phyloP scores from a whole-genome alignment of 805 yeast genomes.

The Hemisphaericaspora nanyangensis region DNA sequence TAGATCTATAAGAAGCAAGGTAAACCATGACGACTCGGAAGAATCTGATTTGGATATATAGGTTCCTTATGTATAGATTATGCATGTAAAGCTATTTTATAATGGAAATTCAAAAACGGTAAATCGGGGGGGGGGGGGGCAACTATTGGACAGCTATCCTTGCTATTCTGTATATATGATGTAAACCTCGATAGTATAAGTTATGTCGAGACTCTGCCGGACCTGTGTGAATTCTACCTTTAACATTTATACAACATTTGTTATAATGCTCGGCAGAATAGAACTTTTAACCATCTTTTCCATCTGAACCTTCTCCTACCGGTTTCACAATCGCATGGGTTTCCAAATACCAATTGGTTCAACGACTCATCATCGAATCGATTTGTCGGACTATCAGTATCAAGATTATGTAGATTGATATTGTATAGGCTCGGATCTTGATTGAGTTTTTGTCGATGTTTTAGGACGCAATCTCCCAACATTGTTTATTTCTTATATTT shows the following conservation, averaged over 20 bases:
- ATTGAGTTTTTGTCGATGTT: slow-evolving; percentile 1
- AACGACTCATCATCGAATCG: slow-evolving; percentile 5
- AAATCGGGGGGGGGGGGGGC: background rate
- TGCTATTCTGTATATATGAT: too few relatives aligned
- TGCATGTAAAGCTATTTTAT: background rate
- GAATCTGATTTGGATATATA: slow-evolving; percentile 9
- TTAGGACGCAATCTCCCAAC: slow-evolving; percentile 7
- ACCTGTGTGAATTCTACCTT: background rate
- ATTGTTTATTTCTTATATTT: background rate
- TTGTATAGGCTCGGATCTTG: background rate
- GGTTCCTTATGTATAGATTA: background rate
- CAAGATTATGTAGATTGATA: background rate
- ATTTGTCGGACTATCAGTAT: too few relatives aligned
- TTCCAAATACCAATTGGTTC: slow-evolving; percentile 6
- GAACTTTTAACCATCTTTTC: slow-evolving; percentile 2
- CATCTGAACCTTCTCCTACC: slow-evolving; percentile 2
- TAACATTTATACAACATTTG: background rate
- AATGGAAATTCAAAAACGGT: too few relatives aligned
- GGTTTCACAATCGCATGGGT: background rate
- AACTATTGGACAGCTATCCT: too few relatives aligned
- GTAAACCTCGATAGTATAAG: background rate
- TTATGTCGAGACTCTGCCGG: background rate
- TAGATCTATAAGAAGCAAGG: background rate
- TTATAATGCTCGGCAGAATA: slow-evolving; percentile 3
- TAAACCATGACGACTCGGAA: slow-evolving; percentile 2